Evolutionary conservation across 1,284 basidiomycete species (phyloP).

Genomic region (Puccinia triticina): DNA sequence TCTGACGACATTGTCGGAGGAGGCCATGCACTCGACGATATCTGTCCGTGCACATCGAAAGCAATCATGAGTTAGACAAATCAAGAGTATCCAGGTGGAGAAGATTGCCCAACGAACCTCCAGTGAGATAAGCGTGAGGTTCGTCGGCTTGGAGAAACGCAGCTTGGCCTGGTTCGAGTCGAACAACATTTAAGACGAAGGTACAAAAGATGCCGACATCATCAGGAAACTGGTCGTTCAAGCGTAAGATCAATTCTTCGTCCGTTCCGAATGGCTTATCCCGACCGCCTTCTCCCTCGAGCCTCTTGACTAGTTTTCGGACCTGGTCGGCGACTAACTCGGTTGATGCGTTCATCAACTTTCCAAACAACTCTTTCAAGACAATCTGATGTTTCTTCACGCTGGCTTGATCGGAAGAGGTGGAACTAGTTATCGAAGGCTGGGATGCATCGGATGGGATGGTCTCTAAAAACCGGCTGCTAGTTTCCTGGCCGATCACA

Average conservation of each 20-base stretch:
- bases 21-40: slow-evolving; percentile 97
- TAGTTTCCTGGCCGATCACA: slow-evolving; percentile 69
- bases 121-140: slow-evolving; percentile 92
- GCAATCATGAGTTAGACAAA: not conserved
- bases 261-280: slow-evolving; percentile 61
- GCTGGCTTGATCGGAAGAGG: slow-evolving; percentile 54
- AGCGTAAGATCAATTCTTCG: slow-evolving; percentile 70
- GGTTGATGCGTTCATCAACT: slow-evolving; percentile 76
- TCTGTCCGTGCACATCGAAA: slow-evolving; percentile 64
- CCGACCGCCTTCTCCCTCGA: slow-evolving; percentile 61
- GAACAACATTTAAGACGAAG: slow-evolving; percentile 85
- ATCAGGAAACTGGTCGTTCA: slow-evolving; percentile 81
- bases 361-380: slow-evolving; percentile 74
- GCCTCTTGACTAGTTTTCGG: slow-evolving; percentile 67
- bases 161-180: slow-evolving; percentile 78
- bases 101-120: slow-evolving; percentile 66
- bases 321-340: slow-evolving; percentile 67
- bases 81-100: not conserved
- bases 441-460: slow-evolving; percentile 55
- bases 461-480: slow-evolving; percentile 64
- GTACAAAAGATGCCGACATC: slow-evolving; percentile 95
- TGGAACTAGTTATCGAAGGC: slow-evolving; percentile 61
- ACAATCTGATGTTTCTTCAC: slow-evolving; percentile 67
- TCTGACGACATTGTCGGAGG: slow-evolving; percentile 95
- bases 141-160: slow-evolving; percentile 94